phyloP scores from a whole-genome alignment of 495 filamentous ascomycete species.

The Xylaria nigripes region DNA sequence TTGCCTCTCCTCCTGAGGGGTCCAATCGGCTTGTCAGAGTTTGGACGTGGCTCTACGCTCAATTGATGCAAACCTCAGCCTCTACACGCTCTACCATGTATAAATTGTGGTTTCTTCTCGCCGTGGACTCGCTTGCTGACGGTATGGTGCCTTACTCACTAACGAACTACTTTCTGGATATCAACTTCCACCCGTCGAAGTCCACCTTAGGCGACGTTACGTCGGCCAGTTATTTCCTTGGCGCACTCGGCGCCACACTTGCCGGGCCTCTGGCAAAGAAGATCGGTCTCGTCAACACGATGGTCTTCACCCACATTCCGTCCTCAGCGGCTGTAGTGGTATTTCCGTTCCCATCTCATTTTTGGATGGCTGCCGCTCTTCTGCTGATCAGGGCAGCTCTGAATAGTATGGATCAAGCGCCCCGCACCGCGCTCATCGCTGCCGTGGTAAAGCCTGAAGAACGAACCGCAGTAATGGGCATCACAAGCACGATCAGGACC shows the following conservation, averaged over 20 bases:
- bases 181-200: slow-evolving; percentile 63
- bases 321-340: slow-evolving; percentile 64
- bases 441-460: slow-evolving; percentile 62
- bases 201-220: slow-evolving; percentile 65
- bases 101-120: slow-evolving; percentile 66
- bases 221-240: slow-evolving; percentile 55
- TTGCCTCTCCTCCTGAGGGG: slow-evolving; percentile 6
- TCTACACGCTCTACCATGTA: slow-evolving; percentile 54
- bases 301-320: slow-evolving; percentile 81
- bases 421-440: slow-evolving; percentile 70
- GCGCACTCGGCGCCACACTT: slow-evolving; percentile 60
- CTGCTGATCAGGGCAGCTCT: slow-evolving; percentile 62
- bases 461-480: slow-evolving; percentile 70
- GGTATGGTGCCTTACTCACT: slow-evolving; percentile 66
- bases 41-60: slow-evolving; percentile 23
- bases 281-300: slow-evolving; percentile 75
- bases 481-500: slow-evolving; percentile 62
- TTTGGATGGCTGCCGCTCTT: slow-evolving; percentile 52
- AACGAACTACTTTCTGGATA: slow-evolving; percentile 69
- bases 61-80: slow-evolving; percentile 46
- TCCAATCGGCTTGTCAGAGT: slow-evolving; percentile 16
- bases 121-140: slow-evolving; percentile 69
- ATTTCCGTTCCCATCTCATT: slow-evolving; percentile 52
- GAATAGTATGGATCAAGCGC: slow-evolving; percentile 76
- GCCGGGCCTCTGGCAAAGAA: slow-evolving; percentile 66